Evolutionary conservation across 805 yeast genomes (phyloP), one percentile per base, ranked within the genome.

Genomic region (Barnettozyma pratensis): DNA sequence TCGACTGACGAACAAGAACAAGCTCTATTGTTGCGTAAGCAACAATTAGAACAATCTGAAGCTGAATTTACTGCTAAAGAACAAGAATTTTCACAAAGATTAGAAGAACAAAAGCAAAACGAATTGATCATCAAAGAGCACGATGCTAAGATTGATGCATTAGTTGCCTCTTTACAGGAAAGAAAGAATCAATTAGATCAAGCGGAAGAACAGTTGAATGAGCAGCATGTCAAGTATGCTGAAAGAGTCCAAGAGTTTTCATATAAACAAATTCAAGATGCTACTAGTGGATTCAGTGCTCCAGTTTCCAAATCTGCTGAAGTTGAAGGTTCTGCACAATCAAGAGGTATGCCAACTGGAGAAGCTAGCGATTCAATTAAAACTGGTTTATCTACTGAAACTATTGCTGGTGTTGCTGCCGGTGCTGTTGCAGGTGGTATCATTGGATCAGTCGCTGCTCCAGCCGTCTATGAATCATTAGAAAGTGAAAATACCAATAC

Each of bases 151-250:
- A 57, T 71, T 40, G 66, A 68, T 48, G 54, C 52, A 8, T 59
- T 69, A 61, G 67, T 64, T 46, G 63, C 62, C 36, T 66, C 64
- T 32, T 55, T 72, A 35, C 65, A 66, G 30, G 57, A 61, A 44
- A 69, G 72, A 56, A 67, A 69, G 49, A 58, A 59, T 39, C 62
- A 66, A 39, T 61, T 74, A 29, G 71, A 66, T 29, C 64, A 60
- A 32, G 73, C 75, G 12, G 70, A 70, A 48, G 65, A 62, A 27
- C 75, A 72, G 25, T 57, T 72, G 19, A 69, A 70, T 31, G 62
- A 63, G 38, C 72, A 68, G 44, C 69, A 70, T 43, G 57, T 57
- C 37, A 64, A 60, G 25, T 70, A 70, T 49, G 72, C 75, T 27
- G 59, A 64, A 42, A 67, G 67, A 47, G 63, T 67, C 14, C 74